Percentiles rank a stretch among this genome's conserved stretches.
Evolutionary conservation across 1,139 yeast species (phyloP).

Genomic region (Pichia sp.): DNA sequence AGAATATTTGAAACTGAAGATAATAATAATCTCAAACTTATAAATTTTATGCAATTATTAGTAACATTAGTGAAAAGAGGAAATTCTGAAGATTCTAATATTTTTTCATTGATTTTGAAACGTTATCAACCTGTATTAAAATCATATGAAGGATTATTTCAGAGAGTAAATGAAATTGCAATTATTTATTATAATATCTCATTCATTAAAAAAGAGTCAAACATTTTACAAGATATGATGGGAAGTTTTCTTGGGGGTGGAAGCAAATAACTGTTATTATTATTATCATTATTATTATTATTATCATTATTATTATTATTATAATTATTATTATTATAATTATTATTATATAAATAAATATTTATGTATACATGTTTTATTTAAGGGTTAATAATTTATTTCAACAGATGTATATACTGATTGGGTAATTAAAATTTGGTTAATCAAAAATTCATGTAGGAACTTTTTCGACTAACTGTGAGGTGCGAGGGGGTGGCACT

Average conservation of each 20-base stretch:
- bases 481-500: no score
- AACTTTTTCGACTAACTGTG: no score
- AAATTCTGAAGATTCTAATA: constrained; percentile 28
- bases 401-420: no score
- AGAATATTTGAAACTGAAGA: constrained; percentile 15
- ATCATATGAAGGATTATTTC: constrained; percentile 43
- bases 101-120: constrained; percentile 25
- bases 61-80: constrained; percentile 55
- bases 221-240: constrained; percentile 80
- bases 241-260: constrained; percentile 55
- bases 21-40: constrained; percentile 30
- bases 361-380: no score
- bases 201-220: constrained; percentile 49
- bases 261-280: no score
- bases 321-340: no score
- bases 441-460: no score
- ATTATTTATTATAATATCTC: constrained; percentile 50
- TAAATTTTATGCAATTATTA: constrained; percentile 68
- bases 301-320: no score
- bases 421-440: no score
- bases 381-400: no score
- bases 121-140: constrained; percentile 34
- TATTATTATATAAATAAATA: neutral
- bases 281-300: no score
- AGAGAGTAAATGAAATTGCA: constrained; percentile 41